A percentile compares a stretch with the other conserved stretches of the same genome.
phyloP scores from a whole-genome alignment of 2,329 filamentous ascomycete genomes.

The Plenodomus biglobosus region DNA sequence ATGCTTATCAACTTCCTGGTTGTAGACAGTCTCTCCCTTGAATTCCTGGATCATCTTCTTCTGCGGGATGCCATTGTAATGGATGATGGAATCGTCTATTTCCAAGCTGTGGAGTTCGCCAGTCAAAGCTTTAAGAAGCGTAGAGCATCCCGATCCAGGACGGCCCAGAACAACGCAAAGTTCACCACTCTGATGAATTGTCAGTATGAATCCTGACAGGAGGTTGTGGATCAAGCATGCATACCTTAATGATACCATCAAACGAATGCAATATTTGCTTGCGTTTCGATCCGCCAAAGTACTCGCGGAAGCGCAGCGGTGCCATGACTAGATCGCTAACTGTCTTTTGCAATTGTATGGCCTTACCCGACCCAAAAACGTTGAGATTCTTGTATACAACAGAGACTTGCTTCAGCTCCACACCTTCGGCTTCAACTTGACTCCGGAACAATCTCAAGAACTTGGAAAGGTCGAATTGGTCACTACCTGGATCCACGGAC shows the following conservation, averaged over 20 bases:
- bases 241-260: slow-evolving; percentile 52
- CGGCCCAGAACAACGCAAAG: slow-evolving; percentile 51
- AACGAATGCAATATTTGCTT: slow-evolving; percentile 60
- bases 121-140: slow-evolving; percentile 63
- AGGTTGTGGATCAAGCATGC: background rate
- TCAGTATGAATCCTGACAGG: background rate
- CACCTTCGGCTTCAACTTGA: slow-evolving; percentile 57
- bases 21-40: slow-evolving; percentile 51
- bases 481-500: slow-evolving; percentile 55
- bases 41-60: slow-evolving; percentile 51
- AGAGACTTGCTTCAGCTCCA: slow-evolving; percentile 58
- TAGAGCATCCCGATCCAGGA: slow-evolving; percentile 63
- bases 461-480: slow-evolving; percentile 57
- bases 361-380: slow-evolving; percentile 67
- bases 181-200: slow-evolving; percentile 45
- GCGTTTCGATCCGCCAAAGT: slow-evolving; percentile 50
- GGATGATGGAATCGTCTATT: slow-evolving; percentile 56
- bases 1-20: slow-evolving; percentile 54
- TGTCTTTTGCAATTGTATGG: slow-evolving; percentile 68
- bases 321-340: slow-evolving; percentile 61
- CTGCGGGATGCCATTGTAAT: slow-evolving; percentile 61
- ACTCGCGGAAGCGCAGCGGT: slow-evolving; percentile 60
- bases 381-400: slow-evolving; percentile 66
- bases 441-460: slow-evolving; percentile 55
- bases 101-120: slow-evolving; percentile 62